Base-by-base conservation (phyloP, 257 asterid species). In the Avicennia marina region DNA sequence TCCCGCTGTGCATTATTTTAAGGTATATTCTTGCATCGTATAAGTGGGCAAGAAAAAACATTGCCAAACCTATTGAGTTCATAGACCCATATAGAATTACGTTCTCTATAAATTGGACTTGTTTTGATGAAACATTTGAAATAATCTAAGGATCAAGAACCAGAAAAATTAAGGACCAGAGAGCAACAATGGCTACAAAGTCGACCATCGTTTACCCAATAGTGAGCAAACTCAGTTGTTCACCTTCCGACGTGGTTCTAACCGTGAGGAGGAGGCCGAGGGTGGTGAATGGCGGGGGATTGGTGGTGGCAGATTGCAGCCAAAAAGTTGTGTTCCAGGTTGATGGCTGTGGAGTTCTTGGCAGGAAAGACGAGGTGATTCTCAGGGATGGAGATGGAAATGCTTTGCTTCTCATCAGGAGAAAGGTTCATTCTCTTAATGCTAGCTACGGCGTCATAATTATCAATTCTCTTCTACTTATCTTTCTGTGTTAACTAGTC, bases 251-350 rank as follows among this genome's bases (percentile, higher is more conserved):
- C 63, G 76, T 68, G 49, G 76, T 82, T 54, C 76, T 82, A 4
- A 69, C 60, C 17, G 95, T 90, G 24, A 62, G 98, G 71, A 59
- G 82, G 65, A 72, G 96, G 61, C 98, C 98, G 3, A 80, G 66
- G 19, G 95, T 84, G 69, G 95, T 66, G 21, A 82, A 65, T 49
- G 98, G 98, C 11, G 98, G 98, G 1, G 98, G 98, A 24, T 78
- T 90, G 53, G 85, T 56, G 71, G 96, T 77, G 63, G 70, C 80
- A 0, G 87, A 86, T 49, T 11, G 56, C 19, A 31, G 27, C 55
- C 94, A 84, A 11, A 65, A 63, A 59, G 62, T 72, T 22, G 62
- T 81, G 21, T 90, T 86, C 53, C 71, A 65, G 21, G 86, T 82
- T 20, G 96, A 87, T 41, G 98, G 96, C 3, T 90, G 98, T 53